Conservation (phyloP, 352 stramenopile genomes). For the Globisporangium recalcitrans region DNA sequence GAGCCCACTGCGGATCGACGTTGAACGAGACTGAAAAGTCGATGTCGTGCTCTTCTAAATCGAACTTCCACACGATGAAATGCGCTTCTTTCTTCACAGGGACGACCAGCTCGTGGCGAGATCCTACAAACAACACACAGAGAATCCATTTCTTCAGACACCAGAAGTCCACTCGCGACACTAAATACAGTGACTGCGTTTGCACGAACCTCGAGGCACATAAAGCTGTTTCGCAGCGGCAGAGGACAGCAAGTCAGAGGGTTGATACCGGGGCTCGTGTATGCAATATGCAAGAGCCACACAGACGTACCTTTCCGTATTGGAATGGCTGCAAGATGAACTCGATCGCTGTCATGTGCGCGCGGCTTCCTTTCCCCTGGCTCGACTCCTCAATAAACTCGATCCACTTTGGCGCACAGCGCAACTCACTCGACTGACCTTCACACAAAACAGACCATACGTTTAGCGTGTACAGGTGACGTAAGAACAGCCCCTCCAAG, state of each 20-base stretch:
- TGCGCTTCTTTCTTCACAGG: conserved; percentile 35
- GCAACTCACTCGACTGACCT: conserved; percentile 19
- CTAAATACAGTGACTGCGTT: too few relatives aligned
- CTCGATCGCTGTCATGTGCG: conserved; percentile 78
- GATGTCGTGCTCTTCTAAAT: conserved; percentile 76
- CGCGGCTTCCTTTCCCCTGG: conserved; percentile 37
- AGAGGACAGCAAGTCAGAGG: not conserved
- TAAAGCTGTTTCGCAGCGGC: conserved; percentile 8
- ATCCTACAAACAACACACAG: conserved; percentile 27
- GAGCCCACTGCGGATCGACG: conserved; percentile 13
- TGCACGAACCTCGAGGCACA: conserved; percentile 14
- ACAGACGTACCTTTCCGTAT: conserved; percentile 44
- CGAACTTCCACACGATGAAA: conserved; percentile 82
- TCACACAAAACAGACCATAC: not conserved
- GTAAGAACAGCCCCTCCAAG: not conserved
- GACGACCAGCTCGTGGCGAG: conserved; percentile 54
- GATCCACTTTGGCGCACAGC: conserved; percentile 45
- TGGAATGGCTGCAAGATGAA: conserved; percentile 82
- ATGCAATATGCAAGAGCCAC: too few relatives aligned
- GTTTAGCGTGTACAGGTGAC: not conserved
- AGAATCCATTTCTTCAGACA: too few relatives aligned
- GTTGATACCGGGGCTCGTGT: not conserved
- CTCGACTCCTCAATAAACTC: conserved; percentile 46
- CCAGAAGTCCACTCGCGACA: too few relatives aligned
- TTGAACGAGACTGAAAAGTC: conserved; percentile 67